These are phyloP conservation scores for Turnera subulata DNA, from an alignment of 345 rosid species.

Conservation along the genomic window DNA sequence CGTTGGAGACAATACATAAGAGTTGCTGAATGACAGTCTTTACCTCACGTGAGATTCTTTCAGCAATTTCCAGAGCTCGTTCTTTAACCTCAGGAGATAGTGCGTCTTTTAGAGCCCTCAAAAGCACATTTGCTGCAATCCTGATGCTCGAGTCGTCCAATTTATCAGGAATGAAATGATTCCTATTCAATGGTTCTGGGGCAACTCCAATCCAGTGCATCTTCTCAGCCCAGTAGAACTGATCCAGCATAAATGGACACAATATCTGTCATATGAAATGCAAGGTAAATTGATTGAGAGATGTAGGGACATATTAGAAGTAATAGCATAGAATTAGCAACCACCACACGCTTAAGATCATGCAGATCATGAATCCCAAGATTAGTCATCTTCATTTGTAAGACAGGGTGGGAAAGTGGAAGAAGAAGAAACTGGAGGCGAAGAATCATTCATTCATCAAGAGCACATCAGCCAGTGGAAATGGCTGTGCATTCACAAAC, in stretches of 20 bases:
- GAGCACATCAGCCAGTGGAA: background rate
- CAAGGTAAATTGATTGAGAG: background rate
- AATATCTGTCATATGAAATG: slow-evolving; percentile 48
- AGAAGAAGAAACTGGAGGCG: too few species aligned
- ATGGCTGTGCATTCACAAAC: background rate
- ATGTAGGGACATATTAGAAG: background rate
- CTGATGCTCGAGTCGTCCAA: slow-evolving; percentile 29
- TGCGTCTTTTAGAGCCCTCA: slow-evolving; percentile 51
- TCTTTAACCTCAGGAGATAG: slow-evolving; percentile 45
- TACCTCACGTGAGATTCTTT: slow-evolving; percentile 67
- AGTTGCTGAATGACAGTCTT: background rate
- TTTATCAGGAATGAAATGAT: slow-evolving; percentile 46
- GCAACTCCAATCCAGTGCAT: slow-evolving; percentile 93
- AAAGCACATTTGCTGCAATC: slow-evolving; percentile 48
- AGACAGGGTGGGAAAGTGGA: too few species aligned
- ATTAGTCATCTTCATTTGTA: too few species aligned
- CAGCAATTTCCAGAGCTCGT: slow-evolving; percentile 49
- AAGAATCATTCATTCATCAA: too few species aligned
- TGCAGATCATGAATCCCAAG: too few species aligned
- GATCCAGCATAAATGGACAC: slow-evolving; percentile 85
- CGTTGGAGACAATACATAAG: background rate
- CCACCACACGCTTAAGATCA: too few species aligned
- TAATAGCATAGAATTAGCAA: background rate
- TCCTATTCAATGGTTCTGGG: slow-evolving; percentile 63
- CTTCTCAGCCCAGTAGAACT: slow-evolving; percentile 94